These are phyloP conservation scores for Erodium chrysanthum DNA, from an alignment of 441 rosid species.

Conservation along the genomic window DNA sequence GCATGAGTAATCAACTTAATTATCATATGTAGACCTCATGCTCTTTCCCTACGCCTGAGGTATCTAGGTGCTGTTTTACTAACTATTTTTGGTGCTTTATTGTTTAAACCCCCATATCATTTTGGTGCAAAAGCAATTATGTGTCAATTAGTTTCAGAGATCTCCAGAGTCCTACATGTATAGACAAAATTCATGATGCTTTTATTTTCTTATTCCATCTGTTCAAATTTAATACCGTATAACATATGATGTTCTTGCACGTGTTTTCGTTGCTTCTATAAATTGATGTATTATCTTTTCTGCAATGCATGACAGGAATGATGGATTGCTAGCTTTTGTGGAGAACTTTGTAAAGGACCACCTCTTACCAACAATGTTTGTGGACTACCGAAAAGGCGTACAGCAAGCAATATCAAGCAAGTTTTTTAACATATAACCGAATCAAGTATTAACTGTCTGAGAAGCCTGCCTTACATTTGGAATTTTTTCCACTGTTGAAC, in stretches of 20 bases:
- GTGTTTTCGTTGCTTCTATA: slow-evolving; percentile 8
- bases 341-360: slow-evolving; percentile 97
- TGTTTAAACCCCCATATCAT: background rate
- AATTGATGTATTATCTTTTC: slow-evolving; percentile 10
- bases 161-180: background rate
- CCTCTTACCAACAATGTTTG: slow-evolving; percentile 90
- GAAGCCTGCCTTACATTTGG: background rate
- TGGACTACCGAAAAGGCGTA: slow-evolving; percentile 93
- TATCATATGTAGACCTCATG: background rate
- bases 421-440: slow-evolving; percentile 26
- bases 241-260: background rate
- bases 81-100: background rate
- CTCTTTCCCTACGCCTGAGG: background rate
- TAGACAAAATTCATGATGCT: background rate
- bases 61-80: background rate
- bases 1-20: background rate
- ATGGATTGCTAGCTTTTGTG: slow-evolving; percentile 86
- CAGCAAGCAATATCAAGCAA: slow-evolving; percentile 98
- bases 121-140: background rate
- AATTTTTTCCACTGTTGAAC: background rate
- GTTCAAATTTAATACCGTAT: slow-evolving; percentile 10
- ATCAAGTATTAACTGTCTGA: slow-evolving; percentile 6
- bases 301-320: slow-evolving; percentile 51
- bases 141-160: background rate
- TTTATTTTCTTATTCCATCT: slow-evolving; percentile 9